Base-by-base conservation (phyloP, 176 grass and related monocot species). In the Triticum monococcum region DNA sequence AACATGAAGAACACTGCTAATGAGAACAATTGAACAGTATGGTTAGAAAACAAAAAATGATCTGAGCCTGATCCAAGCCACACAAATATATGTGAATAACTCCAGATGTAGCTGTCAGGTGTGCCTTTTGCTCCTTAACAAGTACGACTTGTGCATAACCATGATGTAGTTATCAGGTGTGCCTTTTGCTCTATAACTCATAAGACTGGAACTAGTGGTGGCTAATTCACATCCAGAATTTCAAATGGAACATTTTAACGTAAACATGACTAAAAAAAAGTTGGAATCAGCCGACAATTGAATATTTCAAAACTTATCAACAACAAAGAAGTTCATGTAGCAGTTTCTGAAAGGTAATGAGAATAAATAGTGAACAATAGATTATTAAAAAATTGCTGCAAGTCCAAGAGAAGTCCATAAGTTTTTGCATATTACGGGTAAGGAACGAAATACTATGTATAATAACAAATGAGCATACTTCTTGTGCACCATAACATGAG, bases 401-500 rank as follows among this genome's bases (percentile, higher is more conserved):
- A 79, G 40, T 79, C 61, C 14, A 67, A 81, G 74, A 46, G 31
- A 86, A 81, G 1, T 62, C 56, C 60, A 43, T 77, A 40, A 11
- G 7, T 23, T 68, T 61, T 82, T 89, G 72, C 9, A 48, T 52
- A 88, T 63, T 64, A 31, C 33, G 11, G 56, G 35, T 35, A 33
- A 67, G 74, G 26, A 60, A 79, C 43, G 60, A 83, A 25, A 74
- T 79, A 79, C 56, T n/a, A 73, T 84, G 50, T 32, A 68, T 45
- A 72, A 63, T 66, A 25, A 82, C 30, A 68, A 35, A 78, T 48
- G 50, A 72, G 61, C 75, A 80, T 94, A 99, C 97, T 91, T 75
- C 87, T 91, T 96, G 87, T 87, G 97, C 93, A 86, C 97, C 97
- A 83, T 93, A 99, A 82, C 97, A 99, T 78, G 97, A 96, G 31